These are phyloP conservation scores for Juncus inflexus DNA, from an alignment of 176 grass and related monocot species.

Conservation along the genomic window DNA sequence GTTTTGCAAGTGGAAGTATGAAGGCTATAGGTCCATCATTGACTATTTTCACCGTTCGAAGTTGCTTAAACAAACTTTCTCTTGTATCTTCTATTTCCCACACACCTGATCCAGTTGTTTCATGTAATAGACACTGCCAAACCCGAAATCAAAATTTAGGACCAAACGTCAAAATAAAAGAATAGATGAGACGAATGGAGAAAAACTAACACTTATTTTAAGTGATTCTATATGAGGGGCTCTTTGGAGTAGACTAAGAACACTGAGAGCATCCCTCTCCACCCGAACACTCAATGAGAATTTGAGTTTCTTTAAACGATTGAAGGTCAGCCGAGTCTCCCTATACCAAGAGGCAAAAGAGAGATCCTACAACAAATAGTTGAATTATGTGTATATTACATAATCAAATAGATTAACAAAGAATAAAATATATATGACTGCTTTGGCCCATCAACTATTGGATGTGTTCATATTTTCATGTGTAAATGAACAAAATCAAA, in stretches of 20 bases:
- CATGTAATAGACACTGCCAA: too few species aligned
- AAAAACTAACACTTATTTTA: neutral
- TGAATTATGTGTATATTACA: too few species aligned
- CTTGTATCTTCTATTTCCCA: neutral
- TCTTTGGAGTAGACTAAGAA: neutral
- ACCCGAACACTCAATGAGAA: neutral
- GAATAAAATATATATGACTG: too few species aligned
- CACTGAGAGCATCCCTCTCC: neutral
- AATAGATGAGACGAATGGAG: too few species aligned
- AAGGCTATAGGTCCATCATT: neutral
- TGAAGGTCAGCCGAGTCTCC: constrained; percentile 1
- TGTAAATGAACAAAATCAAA: too few species aligned
- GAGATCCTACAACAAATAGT: neutral
- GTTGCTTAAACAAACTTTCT: neutral
- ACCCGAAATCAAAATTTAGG: too few species aligned
- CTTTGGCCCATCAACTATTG: too few species aligned
- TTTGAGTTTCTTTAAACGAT: neutral
- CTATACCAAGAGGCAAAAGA: neutral
- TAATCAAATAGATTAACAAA: too few species aligned
- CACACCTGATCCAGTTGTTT: neutral
- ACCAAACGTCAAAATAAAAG: too few species aligned
- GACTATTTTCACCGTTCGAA: neutral
- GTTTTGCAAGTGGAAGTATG: neutral
- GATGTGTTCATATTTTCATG: too few species aligned
- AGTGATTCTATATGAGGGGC: neutral